Conservation (phyloP, 805 yeast species). For the Candida pseudoglaebosa region DNA sequence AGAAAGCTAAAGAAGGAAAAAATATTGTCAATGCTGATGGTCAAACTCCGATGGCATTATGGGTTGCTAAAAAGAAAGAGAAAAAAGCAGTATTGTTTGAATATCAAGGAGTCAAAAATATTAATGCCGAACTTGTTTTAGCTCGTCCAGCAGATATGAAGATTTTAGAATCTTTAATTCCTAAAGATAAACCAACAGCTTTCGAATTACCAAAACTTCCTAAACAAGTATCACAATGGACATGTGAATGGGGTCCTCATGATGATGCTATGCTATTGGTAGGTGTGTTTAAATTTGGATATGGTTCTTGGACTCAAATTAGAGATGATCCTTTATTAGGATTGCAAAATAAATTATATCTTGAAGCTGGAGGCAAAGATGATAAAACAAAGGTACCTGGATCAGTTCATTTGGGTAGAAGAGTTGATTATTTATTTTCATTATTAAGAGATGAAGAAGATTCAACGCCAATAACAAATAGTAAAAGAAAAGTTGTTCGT, state of each 20-base stretch:
- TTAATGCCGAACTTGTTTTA: constrained; percentile 85
- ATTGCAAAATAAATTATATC: constrained; percentile 76
- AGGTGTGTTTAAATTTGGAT: constrained; percentile 90
- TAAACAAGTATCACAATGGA: constrained; percentile 88
- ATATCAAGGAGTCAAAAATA: constrained; percentile 77
- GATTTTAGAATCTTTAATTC: constrained; percentile 51
- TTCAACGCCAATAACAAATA: constrained; percentile 12
- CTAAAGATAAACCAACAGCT: constrained; percentile 50
- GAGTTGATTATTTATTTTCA: constrained; percentile 80
- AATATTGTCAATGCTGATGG: constrained; percentile 34
- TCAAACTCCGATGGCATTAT: constrained; percentile 46
- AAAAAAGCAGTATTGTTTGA: constrained; percentile 88
- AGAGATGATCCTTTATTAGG: constrained; percentile 93
- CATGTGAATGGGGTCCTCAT: constrained; percentile 73
- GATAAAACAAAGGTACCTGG: constrained; percentile 69
- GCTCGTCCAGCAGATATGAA: constrained; percentile 84
- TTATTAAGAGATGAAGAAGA: constrained; percentile 61
- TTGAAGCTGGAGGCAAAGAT: constrained; percentile 37
- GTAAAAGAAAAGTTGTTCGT: constrained; percentile 17
- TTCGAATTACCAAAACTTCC: constrained; percentile 62
- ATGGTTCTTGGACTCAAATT: constrained; percentile 91
- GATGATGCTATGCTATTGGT: constrained; percentile 85
- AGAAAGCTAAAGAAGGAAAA: constrained; percentile 49
- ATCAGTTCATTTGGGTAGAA: constrained; percentile 84
- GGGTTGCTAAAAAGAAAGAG: constrained; percentile 70